Conservation (phyloP, 1,284 basidiomycete genomes). For the Cutaneotrichosporon arboriforme region DNA sequence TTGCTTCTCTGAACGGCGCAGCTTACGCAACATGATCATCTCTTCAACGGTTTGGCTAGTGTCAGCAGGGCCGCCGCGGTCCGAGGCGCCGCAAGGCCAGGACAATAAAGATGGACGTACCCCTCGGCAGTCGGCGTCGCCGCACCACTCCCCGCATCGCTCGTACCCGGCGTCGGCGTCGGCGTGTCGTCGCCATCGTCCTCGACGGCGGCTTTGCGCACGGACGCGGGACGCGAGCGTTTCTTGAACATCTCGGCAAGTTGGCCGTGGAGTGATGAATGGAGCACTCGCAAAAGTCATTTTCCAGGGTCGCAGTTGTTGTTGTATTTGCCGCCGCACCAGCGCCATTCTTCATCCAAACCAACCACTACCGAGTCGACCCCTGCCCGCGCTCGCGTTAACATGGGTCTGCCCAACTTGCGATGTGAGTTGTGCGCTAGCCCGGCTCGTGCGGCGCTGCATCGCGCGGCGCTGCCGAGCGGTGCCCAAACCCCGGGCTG, state of each 20-base stretch:
- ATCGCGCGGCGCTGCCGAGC: too few species aligned
- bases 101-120: constrained; percentile 1
- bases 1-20: constrained; percentile 61
- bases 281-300: neutral
- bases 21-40: constrained; percentile 73
- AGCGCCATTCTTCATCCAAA: neutral
- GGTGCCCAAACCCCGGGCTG: too few species aligned
- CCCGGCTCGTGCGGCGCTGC: too few species aligned
- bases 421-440: constrained; percentile 32
- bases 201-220: constrained; percentile 22
- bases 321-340: constrained; percentile 1
- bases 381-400: too few species aligned
- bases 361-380: too few species aligned
- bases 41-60: constrained; percentile 58
- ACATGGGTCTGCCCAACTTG: constrained; percentile 46
- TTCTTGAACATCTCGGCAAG: constrained; percentile 48
- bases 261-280: neutral
- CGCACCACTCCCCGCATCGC: constrained; percentile 1
- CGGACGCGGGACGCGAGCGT: constrained; percentile 43
- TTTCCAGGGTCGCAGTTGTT: neutral
- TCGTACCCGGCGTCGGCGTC: neutral
- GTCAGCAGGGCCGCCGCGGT: constrained; percentile 2
- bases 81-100: neutral
- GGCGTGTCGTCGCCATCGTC: constrained; percentile 3
- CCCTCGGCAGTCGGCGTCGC: constrained; percentile 3